Evolutionary conservation across 2,329 filamentous ascomycete genomes (phyloP).

Genomic region (Ophiocordyceps camponoti-leonardi): DNA sequence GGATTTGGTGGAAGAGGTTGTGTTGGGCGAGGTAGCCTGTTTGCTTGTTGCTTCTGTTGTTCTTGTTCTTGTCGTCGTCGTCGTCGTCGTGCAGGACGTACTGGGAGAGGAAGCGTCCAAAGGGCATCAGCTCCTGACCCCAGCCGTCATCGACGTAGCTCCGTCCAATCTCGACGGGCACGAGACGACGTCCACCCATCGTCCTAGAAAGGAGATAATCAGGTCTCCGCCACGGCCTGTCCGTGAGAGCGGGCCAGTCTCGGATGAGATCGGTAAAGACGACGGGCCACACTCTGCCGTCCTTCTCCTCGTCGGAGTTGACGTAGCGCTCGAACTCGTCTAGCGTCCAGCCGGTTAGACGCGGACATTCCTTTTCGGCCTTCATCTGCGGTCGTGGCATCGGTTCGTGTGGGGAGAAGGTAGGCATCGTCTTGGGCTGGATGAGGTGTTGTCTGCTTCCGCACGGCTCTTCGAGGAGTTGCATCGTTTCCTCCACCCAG

Average conservation of each 20-base stretch:
- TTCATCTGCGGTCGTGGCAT: slow-evolving; percentile 11
- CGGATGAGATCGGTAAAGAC: slow-evolving; percentile 47
- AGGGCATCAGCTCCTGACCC: slow-evolving; percentile 66
- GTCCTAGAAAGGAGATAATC: slow-evolving; percentile 60
- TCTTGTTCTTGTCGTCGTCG: slow-evolving; percentile 4
- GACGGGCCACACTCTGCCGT: slow-evolving; percentile 36
- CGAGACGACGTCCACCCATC: slow-evolving; percentile 58
- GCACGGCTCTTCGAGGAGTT: slow-evolving; percentile 17
- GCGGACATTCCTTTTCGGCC: slow-evolving; percentile 8
- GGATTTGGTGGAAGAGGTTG: slow-evolving; percentile 70
- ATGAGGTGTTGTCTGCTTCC: no score
- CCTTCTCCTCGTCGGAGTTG: no score
- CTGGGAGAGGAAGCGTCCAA: slow-evolving; percentile 48
- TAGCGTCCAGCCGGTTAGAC: slow-evolving; percentile 28
- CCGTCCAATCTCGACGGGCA: slow-evolving; percentile 72
- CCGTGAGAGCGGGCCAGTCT: slow-evolving; percentile 60
- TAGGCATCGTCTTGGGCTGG: neutral
- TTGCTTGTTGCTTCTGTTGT: neutral
- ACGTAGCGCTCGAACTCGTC: slow-evolving; percentile 46
- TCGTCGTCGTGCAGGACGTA: slow-evolving; percentile 30
- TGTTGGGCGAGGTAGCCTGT: slow-evolving; percentile 85
- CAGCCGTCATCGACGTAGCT: slow-evolving; percentile 78
- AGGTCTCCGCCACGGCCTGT: slow-evolving; percentile 53
- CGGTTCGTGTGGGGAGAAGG: slow-evolving; percentile 13
- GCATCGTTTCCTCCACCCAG: slow-evolving; percentile 35